phyloP scores from a whole-genome alignment of 768 basidiomycete species.

The Lentinula boryana region DNA sequence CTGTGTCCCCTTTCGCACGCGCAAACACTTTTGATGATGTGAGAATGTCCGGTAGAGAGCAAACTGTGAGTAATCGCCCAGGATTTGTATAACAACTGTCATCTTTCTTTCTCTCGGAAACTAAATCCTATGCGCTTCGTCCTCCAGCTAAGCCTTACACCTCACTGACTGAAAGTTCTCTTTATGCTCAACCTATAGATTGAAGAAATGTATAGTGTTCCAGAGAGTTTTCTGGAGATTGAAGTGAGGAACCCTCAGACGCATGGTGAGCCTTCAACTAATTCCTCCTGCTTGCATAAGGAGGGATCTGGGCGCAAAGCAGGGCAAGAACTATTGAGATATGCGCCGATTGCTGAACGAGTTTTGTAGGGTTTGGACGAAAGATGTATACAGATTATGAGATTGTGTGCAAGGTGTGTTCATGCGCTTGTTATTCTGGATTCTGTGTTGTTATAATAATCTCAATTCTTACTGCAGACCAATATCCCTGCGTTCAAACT shows the following conservation, averaged over 20 bases:
- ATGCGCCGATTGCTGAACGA: background rate
- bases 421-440: background rate
- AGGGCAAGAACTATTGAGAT: background rate
- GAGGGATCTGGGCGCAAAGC: background rate
- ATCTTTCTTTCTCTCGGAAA: background rate
- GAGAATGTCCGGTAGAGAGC: slow-evolving; percentile 43
- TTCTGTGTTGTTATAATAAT: background rate
- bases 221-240: slow-evolving; percentile 96
- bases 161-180: background rate
- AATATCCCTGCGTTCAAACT: slow-evolving; percentile 99
- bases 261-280: slow-evolving; percentile 55
- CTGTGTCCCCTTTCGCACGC: slow-evolving; percentile 60
- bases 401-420: slow-evolving; percentile 86
- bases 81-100: background rate
- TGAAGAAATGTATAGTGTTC: slow-evolving; percentile 98
- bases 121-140: background rate
- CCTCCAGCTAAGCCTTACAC: background rate
- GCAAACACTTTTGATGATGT: slow-evolving; percentile 51
- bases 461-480: slow-evolving; percentile 50
- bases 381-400: slow-evolving; percentile 99
- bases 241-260: slow-evolving; percentile 97
- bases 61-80: slow-evolving; percentile 41
- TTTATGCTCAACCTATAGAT: slow-evolving; percentile 40
- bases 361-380: slow-evolving; percentile 73
- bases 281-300: background rate